phyloP scores from a whole-genome alignment of 371 early-diverging fungal species.

The Saksenaea vasiformis region DNA sequence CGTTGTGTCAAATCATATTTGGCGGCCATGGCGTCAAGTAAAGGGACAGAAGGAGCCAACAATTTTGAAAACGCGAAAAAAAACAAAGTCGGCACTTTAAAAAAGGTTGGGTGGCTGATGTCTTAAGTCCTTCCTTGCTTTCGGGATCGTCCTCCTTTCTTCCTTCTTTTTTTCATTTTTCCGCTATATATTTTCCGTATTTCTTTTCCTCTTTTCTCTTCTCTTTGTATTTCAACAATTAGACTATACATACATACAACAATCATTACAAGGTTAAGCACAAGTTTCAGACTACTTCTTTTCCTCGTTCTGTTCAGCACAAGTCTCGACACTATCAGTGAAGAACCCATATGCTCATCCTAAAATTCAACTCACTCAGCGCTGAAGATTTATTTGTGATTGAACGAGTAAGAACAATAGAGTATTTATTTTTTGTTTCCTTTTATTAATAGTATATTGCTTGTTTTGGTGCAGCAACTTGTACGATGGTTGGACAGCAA shows the following conservation, averaged over 20 bases:
- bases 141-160: neutral
- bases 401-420: conserved; percentile 22
- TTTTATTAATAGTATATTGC: conserved; percentile 6
- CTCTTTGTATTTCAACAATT: neutral
- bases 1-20: conserved; percentile 83
- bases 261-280: neutral
- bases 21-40: conserved; percentile 52
- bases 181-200: neutral
- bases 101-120: neutral
- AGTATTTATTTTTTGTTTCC: neutral
- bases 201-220: neutral
- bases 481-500: conserved; percentile 27
- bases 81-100: conserved; percentile 1
- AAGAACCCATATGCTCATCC: conserved; percentile 21
- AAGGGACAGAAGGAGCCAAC: neutral
- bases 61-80: conserved; percentile 3
- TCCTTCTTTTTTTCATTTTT: neutral
- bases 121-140: neutral
- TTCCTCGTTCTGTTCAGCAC: neutral
- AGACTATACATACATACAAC: neutral
- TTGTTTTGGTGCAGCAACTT: conserved; percentile 19
- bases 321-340: neutral
- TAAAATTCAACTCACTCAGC: conserved; percentile 25
- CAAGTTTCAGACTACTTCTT: neutral
- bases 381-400: conserved; percentile 25